These are phyloP conservation scores for Penicillium sp. DNA, from an alignment of 2,329 filamentous ascomycete species.

Conservation along the genomic window DNA sequence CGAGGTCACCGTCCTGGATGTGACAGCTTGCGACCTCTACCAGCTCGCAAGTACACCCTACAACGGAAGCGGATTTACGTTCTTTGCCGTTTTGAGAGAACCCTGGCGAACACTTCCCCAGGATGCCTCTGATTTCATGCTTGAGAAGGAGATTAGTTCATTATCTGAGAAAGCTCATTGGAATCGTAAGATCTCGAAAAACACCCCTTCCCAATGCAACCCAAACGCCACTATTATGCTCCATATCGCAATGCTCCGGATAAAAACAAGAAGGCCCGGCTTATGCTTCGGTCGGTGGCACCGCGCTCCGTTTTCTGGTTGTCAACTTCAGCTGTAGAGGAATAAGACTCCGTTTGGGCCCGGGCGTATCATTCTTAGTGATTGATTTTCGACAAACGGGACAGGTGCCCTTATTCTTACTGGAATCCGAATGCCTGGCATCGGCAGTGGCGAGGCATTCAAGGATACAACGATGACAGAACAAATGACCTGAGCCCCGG, in stretches of 20 bases:
- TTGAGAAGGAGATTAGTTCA: too few relatives aligned
- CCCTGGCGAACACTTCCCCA: too few relatives aligned
- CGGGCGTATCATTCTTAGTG: conserved; percentile 39
- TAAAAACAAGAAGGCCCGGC: neutral
- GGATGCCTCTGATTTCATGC: too few relatives aligned
- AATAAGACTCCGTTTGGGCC: conserved; percentile 41
- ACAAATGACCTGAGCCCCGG: conserved; percentile 58
- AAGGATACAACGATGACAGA: conserved; percentile 66
- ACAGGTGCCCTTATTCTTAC: conserved; percentile 45
- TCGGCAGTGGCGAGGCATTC: conserved; percentile 63
- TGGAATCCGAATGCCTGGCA: conserved; percentile 46
- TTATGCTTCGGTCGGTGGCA: conserved; percentile 3
- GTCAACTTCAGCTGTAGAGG: conserved; percentile 44
- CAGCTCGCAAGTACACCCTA: too few relatives aligned
- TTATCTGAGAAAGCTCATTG: neutral
- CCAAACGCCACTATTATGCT: conserved; percentile 10
- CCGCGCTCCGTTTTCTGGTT: conserved; percentile 29
- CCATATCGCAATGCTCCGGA: conserved; percentile 9
- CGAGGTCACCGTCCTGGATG: too few relatives aligned
- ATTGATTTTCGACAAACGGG: conserved; percentile 51
- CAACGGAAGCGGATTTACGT: too few relatives aligned
- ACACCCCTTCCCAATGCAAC: neutral
- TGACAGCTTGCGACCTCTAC: too few relatives aligned
- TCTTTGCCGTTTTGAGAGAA: too few relatives aligned
- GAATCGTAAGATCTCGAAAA: neutral